phyloP scores from a whole-genome alignment of 495 filamentous ascomycete species.

The Aspergillus avenaceus region DNA sequence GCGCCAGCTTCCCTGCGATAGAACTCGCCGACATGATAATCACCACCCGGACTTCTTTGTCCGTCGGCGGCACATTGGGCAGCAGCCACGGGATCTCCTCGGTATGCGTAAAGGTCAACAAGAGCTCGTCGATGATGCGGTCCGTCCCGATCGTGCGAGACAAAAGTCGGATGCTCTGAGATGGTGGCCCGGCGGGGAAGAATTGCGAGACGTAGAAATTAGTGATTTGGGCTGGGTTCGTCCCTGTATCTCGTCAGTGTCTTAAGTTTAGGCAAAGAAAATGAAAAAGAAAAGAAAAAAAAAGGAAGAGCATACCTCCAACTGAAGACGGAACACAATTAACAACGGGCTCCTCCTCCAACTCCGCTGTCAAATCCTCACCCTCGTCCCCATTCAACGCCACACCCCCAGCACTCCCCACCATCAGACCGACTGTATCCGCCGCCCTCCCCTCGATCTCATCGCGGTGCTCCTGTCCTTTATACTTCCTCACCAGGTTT shows the following conservation, averaged over 20 bases:
- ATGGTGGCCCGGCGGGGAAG: slow-evolving; percentile 62
- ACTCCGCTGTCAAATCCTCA: slow-evolving; percentile 5
- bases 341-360: slow-evolving; percentile 12
- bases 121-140: slow-evolving; percentile 55
- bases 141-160: slow-evolving; percentile 63
- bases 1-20: slow-evolving; percentile 65
- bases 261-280: neutral
- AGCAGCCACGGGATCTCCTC: slow-evolving; percentile 72
- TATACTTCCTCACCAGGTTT: slow-evolving; percentile 8
- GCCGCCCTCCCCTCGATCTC: slow-evolving; percentile 10
- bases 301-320: slow-evolving; percentile 37
- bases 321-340: slow-evolving; percentile 29
- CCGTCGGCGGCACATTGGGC: slow-evolving; percentile 68
- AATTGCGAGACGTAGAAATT: slow-evolving; percentile 70
- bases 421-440: neutral
- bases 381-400: neutral
- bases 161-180: slow-evolving; percentile 61
- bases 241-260: slow-evolving; percentile 12
- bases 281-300: neutral
- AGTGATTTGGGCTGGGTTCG: slow-evolving; percentile 34
- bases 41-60: slow-evolving; percentile 58
- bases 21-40: slow-evolving; percentile 70
- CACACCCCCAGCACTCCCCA: neutral
- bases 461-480: neutral
- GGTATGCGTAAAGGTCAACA: slow-evolving; percentile 63